These are phyloP conservation scores for Cryptococcus neoformans DNA, from an alignment of 1,284 basidiomycete species.

Conservation along the genomic window DNA sequence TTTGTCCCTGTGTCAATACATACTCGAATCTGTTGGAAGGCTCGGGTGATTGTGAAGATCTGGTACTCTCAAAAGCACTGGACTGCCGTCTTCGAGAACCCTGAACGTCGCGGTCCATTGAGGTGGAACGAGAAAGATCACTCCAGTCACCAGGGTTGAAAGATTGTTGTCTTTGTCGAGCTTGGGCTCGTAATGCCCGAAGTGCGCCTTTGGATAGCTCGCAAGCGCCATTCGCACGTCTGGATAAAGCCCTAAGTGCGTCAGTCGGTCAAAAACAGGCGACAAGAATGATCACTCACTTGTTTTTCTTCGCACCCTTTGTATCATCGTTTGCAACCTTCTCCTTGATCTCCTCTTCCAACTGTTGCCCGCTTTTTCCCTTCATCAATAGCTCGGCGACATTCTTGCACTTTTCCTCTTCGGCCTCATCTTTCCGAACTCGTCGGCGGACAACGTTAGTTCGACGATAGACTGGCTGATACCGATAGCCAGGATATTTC, in stretches of 20 bases:
- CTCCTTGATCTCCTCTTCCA: slow-evolving; percentile 64
- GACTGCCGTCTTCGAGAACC: background rate
- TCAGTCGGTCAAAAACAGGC: background rate
- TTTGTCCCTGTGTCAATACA: background rate
- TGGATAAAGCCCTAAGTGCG: background rate
- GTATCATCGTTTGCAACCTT: slow-evolving; percentile 10
- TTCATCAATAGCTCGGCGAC: slow-evolving; percentile 70
- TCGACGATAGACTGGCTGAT: slow-evolving; percentile 39
- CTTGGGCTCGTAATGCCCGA: slow-evolving; percentile 31
- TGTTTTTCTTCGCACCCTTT: background rate
- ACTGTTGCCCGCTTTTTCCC: slow-evolving; percentile 66
- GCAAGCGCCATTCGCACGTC: slow-evolving; percentile 4
- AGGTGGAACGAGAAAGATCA: slow-evolving; percentile 16
- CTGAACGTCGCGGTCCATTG: slow-evolving; percentile 7
- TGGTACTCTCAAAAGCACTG: background rate
- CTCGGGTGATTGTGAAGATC: background rate
- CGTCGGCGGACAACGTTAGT: slow-evolving; percentile 44
- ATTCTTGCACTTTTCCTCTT: slow-evolving; percentile 52
- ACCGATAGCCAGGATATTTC: slow-evolving; percentile 49
- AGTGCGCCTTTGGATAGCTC: slow-evolving; percentile 37
- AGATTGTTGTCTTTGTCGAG: slow-evolving; percentile 14
- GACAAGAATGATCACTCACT: background rate
- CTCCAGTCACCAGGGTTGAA: slow-evolving; percentile 22
- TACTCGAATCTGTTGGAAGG: background rate
- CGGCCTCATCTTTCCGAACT: slow-evolving; percentile 53